Evolutionary conservation across 1,139 yeast species (phyloP).

Genomic region (Geotrichum macrosporum): DNA sequence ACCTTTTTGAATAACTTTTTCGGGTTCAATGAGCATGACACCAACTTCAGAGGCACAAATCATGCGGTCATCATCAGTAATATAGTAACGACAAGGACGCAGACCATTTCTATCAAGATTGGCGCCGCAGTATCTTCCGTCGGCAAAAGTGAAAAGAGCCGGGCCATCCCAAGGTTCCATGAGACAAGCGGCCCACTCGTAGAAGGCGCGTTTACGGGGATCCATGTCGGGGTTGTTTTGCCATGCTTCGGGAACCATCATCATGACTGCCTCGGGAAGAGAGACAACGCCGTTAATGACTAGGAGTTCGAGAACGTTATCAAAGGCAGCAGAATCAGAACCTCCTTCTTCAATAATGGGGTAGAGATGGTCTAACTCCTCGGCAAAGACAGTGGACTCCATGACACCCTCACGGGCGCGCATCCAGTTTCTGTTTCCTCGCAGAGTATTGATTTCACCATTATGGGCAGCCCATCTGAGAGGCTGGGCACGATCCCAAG

Average conservation of each 20-base stretch:
- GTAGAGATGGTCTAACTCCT: conserved; percentile 81
- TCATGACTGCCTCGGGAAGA: conserved; percentile 95
- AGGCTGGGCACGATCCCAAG: conserved; percentile 99
- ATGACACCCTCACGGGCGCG: conserved; percentile 97
- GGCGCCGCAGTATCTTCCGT: conserved; percentile 98
- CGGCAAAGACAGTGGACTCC: conserved; percentile 83
- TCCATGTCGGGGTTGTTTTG: conserved; percentile 84
- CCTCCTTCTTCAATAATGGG: conserved; percentile 99
- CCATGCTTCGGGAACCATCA: conserved; percentile 98
- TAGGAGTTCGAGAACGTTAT: conserved; percentile 86
- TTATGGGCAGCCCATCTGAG: conserved; percentile 96
- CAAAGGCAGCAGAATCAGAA: conserved; percentile 98
- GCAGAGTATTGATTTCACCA: conserved; percentile 94
- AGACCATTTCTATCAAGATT: conserved; percentile 95
- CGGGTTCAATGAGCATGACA: conserved; percentile 84
- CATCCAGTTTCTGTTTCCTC: conserved; percentile 99
- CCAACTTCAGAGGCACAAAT: conserved; percentile 99
- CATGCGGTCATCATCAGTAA: conserved; percentile 90
- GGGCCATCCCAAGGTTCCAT: conserved; percentile 99
- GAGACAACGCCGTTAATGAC: conserved; percentile 89
- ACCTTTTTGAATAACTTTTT: conserved; percentile 80
- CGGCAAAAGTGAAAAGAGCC: conserved; percentile 88
- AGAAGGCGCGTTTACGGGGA: conserved; percentile 86
- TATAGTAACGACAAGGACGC: conserved; percentile 96
- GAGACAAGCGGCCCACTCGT: conserved; percentile 98